Evolutionary conservation across 305 asterid species (phyloP).

Genomic region (Withania somnifera): DNA sequence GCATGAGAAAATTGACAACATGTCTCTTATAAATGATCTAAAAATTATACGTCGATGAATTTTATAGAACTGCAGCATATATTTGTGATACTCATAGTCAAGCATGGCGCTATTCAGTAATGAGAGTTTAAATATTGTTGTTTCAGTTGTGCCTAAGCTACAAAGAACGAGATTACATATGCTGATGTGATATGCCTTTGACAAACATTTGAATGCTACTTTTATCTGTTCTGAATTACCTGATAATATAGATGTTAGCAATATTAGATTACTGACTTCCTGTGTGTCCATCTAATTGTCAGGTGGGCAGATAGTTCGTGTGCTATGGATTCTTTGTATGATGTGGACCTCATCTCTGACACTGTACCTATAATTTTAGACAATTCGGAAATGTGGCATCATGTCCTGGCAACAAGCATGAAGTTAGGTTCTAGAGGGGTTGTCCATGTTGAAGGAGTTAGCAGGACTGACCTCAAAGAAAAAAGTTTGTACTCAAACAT

Average conservation of each 20-base stretch:
- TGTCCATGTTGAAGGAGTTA: conserved; percentile 70
- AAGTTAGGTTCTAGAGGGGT: conserved; percentile 79
- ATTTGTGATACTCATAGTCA: not conserved
- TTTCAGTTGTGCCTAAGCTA: not conserved
- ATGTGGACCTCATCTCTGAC: conserved; percentile 61
- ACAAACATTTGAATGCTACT: not conserved
- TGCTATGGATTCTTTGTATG: conserved; percentile 75
- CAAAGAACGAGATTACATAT: not conserved
- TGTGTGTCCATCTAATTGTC: conserved; percentile 5
- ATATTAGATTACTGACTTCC: not conserved
- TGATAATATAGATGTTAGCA: not conserved
- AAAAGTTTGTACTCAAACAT: conserved; percentile 47
- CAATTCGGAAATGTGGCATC: conserved; percentile 81
- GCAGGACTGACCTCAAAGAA: conserved; percentile 55
- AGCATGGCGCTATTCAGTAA: not conserved
- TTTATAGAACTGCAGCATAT: not conserved
- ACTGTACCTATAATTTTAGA: conserved; percentile 80
- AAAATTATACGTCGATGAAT: too few species aligned
- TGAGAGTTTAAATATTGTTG: not conserved
- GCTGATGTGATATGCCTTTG: not conserved
- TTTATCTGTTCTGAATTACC: not conserved
- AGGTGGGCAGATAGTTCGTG: conserved; percentile 80
- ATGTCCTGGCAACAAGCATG: conserved; percentile 76
- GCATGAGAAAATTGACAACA: not conserved
- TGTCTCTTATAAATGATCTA: not conserved